Conservation (phyloP, 192 early-diverging fungal genomes). For the Gaertneriomyces sp. region DNA sequence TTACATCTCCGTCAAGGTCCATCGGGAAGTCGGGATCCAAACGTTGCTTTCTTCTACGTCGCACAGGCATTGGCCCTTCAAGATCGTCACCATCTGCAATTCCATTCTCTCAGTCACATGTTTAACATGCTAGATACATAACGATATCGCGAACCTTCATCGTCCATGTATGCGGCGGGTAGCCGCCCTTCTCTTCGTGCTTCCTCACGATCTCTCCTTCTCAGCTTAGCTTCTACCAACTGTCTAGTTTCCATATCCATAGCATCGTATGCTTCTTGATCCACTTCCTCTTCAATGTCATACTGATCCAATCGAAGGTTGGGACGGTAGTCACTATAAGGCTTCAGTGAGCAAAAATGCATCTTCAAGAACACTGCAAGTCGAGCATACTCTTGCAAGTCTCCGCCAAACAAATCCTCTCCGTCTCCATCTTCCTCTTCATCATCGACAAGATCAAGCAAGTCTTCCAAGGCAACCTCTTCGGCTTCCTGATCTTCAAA, state of each 20-base stretch:
- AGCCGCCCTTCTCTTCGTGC: conserved; percentile 71
- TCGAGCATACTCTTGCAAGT: conserved; percentile 69
- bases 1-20: conserved; percentile 59
- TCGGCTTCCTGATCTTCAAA: conserved; percentile 47
- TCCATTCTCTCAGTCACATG: no score
- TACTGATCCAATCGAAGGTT: conserved; percentile 73
- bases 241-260: conserved; percentile 71
- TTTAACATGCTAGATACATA: background rate
- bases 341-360: background rate
- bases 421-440: conserved; percentile 72
- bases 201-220: conserved; percentile 72
- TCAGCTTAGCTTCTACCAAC: conserved; percentile 72
- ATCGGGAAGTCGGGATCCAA: conserved; percentile 54
- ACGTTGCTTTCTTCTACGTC: conserved; percentile 46
- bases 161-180: conserved; percentile 85
- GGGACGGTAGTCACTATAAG: conserved; percentile 73
- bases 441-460: conserved; percentile 33
- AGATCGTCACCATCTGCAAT: conserved; percentile 37
- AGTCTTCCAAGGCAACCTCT: conserved; percentile 52
- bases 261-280: conserved; percentile 71
- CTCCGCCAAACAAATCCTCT: conserved; percentile 86
- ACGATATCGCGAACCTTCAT: conserved; percentile 44
- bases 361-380: background rate
- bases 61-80: conserved; percentile 42
- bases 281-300: conserved; percentile 70